A percentile compares a stretch with the other conserved stretches of the same genome.
phyloP scores from a whole-genome alignment of 2,329 filamentous ascomycete species.

The Juglanconis sp. region DNA sequence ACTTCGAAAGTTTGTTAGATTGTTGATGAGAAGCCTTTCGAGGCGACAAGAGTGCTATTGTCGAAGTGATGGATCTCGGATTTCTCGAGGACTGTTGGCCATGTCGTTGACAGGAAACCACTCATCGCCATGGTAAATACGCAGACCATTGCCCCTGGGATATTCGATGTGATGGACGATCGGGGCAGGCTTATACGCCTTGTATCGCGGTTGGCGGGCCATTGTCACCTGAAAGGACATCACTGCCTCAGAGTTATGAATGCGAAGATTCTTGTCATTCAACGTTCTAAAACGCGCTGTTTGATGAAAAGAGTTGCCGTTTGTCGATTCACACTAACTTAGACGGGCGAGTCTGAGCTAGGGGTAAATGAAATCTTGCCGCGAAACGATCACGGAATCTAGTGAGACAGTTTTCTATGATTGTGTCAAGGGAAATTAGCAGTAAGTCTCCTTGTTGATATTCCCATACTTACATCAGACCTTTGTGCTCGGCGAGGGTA shows the following conservation, averaged over 20 bases:
- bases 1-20: not conserved
- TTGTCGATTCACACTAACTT: not conserved
- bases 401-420: no score
- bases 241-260: not conserved
- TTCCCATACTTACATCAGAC: no score
- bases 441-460: no score
- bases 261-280: not conserved
- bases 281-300: not conserved
- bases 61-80: not conserved
- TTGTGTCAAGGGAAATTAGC: no score
- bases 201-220: slow-evolving; percentile 1
- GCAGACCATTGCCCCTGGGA: slow-evolving; percentile 1
- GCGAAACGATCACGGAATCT: no score
- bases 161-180: not conserved
- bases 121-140: not conserved
- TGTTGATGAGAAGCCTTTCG: not conserved
- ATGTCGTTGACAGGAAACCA: not conserved
- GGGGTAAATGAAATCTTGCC: no score
- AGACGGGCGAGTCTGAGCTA: not conserved
- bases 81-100: not conserved
- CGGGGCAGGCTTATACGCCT: not conserved
- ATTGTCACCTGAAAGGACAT: slow-evolving; percentile 1
- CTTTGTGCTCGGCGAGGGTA: not conserved
- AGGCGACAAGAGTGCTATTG: not conserved
- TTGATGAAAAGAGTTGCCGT: no score